Conservation (phyloP, 768 basidiomycete genomes). For the Pilatotrama ljubarskyi region DNA sequence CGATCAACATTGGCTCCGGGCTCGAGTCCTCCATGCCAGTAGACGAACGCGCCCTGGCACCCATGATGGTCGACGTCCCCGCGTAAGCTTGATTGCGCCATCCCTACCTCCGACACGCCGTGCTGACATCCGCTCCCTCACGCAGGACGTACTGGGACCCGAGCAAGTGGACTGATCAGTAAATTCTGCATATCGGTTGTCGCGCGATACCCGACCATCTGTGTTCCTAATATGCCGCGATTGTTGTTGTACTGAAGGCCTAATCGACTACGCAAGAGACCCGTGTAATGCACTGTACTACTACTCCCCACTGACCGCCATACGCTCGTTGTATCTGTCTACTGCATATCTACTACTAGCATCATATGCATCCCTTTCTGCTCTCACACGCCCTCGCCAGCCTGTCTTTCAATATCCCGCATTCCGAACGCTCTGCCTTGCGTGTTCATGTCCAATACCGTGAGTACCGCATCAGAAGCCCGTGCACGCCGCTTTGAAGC, state of each 20-base stretch:
- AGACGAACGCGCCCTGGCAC: background rate
- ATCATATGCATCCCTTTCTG: too few species aligned
- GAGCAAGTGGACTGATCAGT: constrained; percentile 2
- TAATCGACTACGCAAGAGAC: background rate
- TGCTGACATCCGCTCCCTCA: background rate
- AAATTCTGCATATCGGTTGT: background rate
- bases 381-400: too few species aligned
- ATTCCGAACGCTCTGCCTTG: too few species aligned
- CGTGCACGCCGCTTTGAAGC: too few species aligned
- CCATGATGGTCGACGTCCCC: constrained; percentile 9
- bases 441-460: too few species aligned
- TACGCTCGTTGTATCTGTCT: too few species aligned
- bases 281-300: too few species aligned
- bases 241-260: background rate
- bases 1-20: constrained; percentile 20
- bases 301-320: too few species aligned
- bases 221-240: background rate
- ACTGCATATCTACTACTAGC: too few species aligned
- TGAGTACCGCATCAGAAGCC: background rate
- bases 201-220: background rate
- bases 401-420: too few species aligned
- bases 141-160: constrained; percentile 15
- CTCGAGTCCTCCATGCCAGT: constrained; percentile 7
- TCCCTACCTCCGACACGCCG: background rate
- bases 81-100: background rate